Conservation (phyloP, 306 rosid genomes). For the Sesbania bispinosa region DNA sequence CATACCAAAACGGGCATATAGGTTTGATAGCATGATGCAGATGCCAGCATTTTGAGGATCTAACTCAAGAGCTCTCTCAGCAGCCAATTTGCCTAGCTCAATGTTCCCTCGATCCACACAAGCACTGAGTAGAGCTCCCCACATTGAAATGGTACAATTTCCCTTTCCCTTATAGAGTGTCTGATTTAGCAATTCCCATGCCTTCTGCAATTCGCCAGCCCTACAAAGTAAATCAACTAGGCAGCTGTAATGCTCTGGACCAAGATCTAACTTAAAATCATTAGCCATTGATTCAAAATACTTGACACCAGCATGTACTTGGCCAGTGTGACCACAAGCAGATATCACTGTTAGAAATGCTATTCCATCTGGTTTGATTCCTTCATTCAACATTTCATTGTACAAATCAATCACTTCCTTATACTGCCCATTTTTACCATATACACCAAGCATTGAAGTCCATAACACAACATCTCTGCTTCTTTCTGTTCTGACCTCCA, state of each 20-base stretch:
- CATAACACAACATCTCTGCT: conserved; percentile 61
- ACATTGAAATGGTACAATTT: conserved; percentile 47
- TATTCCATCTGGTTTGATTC: conserved; percentile 59
- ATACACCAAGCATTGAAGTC: conserved; percentile 79
- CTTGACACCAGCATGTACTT: conserved; percentile 59
- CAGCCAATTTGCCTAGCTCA: conserved; percentile 65
- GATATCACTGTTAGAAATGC: conserved; percentile 70
- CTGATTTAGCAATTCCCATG: conserved; percentile 59
- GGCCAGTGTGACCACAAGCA: conserved; percentile 71
- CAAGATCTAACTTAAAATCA: conserved; percentile 60
- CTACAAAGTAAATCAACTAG: conserved; percentile 73
- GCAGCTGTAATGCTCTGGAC: conserved; percentile 69
- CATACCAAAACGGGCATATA: conserved; percentile 66
- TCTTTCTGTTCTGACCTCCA: conserved; percentile 36
- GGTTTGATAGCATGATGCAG: conserved; percentile 53
- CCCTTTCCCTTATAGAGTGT: conserved; percentile 27
- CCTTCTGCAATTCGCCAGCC: conserved; percentile 71
- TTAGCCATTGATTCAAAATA: conserved; percentile 64
- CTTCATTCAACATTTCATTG: conserved; percentile 60
- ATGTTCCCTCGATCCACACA: conserved; percentile 61
- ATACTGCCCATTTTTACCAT: conserved; percentile 59
- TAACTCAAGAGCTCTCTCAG: conserved; percentile 58
- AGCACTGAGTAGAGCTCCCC: conserved; percentile 71
- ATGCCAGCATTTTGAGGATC: conserved; percentile 64
- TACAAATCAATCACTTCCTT: conserved; percentile 52